These are phyloP conservation scores for Aureobasidium sp. DNA, from an alignment of 2,329 filamentous ascomycete genomes.

Conservation along the genomic window DNA sequence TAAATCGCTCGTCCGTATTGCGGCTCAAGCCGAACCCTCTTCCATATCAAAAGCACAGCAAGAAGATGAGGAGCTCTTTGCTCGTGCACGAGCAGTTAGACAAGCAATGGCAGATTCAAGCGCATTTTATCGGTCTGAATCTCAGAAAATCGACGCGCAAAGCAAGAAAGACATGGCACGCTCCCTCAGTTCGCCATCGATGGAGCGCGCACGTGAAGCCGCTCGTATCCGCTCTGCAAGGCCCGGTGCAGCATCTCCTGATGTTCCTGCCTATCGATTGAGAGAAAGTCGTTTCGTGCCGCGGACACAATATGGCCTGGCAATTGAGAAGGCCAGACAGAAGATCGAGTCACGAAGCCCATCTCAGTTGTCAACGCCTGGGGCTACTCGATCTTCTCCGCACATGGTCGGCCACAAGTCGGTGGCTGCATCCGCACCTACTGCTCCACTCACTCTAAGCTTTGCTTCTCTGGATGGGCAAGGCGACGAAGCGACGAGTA, in stretches of 20 bases:
- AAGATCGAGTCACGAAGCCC: slow-evolving; percentile 19
- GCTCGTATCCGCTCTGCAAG: slow-evolving; percentile 26
- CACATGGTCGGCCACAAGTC: background rate
- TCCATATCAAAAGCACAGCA: slow-evolving; percentile 21
- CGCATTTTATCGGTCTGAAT: slow-evolving; percentile 12
- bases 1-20: background rate
- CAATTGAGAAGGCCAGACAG: slow-evolving; percentile 28
- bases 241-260: slow-evolving; percentile 15
- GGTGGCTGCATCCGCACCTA: background rate
- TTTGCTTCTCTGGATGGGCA: background rate
- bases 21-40: background rate
- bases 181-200: slow-evolving; percentile 27
- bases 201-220: slow-evolving; percentile 27
- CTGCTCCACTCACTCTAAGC: background rate
- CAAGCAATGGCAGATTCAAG: slow-evolving; percentile 24
- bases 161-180: slow-evolving; percentile 14
- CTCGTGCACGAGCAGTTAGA: slow-evolving; percentile 27
- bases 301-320: slow-evolving; percentile 29
- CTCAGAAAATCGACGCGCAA: slow-evolving; percentile 18
- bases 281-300: slow-evolving; percentile 33
- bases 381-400: background rate
- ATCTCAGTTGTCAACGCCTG: background rate
- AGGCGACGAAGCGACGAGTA: background rate
- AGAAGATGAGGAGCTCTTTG: slow-evolving; percentile 31
- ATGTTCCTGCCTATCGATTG: slow-evolving; percentile 31